phyloP scores from a whole-genome alignment of 192 early-diverging fungal genomes.

The Entomortierella lignicola region DNA sequence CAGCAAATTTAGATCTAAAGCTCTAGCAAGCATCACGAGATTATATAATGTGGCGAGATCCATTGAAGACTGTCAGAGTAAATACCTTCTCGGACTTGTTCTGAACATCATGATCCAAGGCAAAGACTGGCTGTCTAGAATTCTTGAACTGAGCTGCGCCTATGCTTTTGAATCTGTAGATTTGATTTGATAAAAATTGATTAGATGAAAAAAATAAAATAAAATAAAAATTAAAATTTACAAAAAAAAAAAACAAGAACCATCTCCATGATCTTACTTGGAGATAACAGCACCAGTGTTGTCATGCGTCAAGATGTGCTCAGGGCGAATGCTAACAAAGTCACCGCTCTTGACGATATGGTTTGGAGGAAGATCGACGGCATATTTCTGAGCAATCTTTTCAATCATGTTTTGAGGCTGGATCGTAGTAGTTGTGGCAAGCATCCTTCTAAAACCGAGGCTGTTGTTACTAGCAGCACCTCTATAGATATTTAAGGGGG shows the following conservation, averaged over 20 bases:
- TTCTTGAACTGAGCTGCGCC: conserved; percentile 87
- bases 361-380: conserved; percentile 76
- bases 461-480: background rate
- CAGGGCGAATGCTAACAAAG: conserved; percentile 93
- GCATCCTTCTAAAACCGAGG: conserved; percentile 30
- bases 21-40: too few relatives aligned
- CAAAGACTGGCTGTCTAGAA: conserved; percentile 90
- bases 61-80: too few relatives aligned
- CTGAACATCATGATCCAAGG: conserved; percentile 98
- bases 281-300: conserved; percentile 95
- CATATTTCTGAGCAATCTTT: conserved; percentile 95
- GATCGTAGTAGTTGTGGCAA: conserved; percentile 31
- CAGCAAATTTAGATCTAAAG: too few relatives aligned
- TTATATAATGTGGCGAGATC: too few relatives aligned
- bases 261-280: conserved; percentile 81
- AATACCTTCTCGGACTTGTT: conserved; percentile 87
- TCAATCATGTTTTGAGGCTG: conserved; percentile 89
- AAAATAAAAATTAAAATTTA: too few relatives aligned
- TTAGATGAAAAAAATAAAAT: too few relatives aligned
- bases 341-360: conserved; percentile 86
- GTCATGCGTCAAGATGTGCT: conserved; percentile 96
- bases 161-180: conserved; percentile 86
- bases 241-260: too few relatives aligned
- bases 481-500: background rate
- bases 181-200: too few relatives aligned